Base-by-base conservation (phyloP, 805 yeast species). In the Teunomyces cretensis region DNA sequence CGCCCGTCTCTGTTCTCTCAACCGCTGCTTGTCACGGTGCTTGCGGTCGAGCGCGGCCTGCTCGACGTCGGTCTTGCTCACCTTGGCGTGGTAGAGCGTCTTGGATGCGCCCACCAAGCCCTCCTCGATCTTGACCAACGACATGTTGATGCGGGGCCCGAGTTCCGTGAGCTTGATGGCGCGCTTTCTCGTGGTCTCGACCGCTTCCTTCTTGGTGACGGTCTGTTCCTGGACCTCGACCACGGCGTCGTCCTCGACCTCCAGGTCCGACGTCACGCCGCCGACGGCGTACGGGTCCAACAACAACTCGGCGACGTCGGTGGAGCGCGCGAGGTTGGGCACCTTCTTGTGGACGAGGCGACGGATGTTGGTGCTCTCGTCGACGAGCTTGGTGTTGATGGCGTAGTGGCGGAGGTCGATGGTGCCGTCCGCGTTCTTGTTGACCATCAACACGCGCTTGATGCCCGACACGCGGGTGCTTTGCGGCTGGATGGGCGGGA, bases 401-500 rank as follows among this genome's bases (percentile, higher is more conserved):
- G 86, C 82, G 61, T 87, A 94, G 63, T 94, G 99, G 58, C 99
- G 81, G 51, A 92, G 62, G 50, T 90, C 96, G 44, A 94, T 84
- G 30, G 75, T 76, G 6, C 86, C 91, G 2, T 88, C 80, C 46
- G 79, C 82, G 58, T 83, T 86, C 58, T 83, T 86, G 62, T 86
- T 84, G 45, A 94, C 69, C 79, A 94, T 77, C 56, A 94, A 70
- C 15, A 94, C 98, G 58, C 99, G 78, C 57, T 82, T 85, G 43
- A 94, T 90, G 1, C 86, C 72, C 38, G 73, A 70, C 28, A 94
- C 84, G 52, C 83, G 83, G 14, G 95, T 86, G 46, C 73, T 68
- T 52, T 88, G 88, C 2, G 97, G 97, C 47, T 89, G 85, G 53
- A 94, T 84, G 15, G 99, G 88, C 6, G 99, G 99, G 65, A 92